These are phyloP conservation scores for Emiliania huxleyi DNA, from an alignment of 78 protist species.

Conservation along the genomic window DNA sequence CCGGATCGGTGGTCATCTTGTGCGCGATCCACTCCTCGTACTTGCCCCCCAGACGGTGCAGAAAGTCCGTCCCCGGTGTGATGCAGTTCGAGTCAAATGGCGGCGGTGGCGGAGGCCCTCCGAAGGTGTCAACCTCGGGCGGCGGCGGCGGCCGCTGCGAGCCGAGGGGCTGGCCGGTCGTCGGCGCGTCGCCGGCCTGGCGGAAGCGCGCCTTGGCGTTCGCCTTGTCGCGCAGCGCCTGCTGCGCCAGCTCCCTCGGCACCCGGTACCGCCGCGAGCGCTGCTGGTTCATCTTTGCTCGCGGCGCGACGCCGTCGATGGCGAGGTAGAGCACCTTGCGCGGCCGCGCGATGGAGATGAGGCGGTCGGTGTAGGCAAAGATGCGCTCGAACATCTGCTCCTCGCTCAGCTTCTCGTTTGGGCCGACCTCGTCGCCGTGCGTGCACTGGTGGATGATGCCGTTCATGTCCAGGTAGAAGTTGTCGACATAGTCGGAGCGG, in stretches of 20 bases:
- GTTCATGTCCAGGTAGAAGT: conserved; percentile 96
- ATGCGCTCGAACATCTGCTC: conserved; percentile 76
- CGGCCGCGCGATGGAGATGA: conserved; percentile 32
- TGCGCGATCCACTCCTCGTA: conserved; percentile 28
- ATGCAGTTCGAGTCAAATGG: conserved; percentile 93
- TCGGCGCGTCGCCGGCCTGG: background rate
- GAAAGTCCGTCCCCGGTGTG: conserved; percentile 95
- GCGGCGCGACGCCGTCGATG: conserved; percentile 92
- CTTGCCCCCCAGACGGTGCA: conserved; percentile 38
- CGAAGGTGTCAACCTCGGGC: background rate
- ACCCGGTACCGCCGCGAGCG: conserved; percentile 71
- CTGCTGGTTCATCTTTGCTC: conserved; percentile 97
- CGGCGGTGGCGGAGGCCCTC: background rate
- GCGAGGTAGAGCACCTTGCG: conserved; percentile 83
- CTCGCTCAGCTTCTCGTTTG: conserved; percentile 18
- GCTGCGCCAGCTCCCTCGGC: background rate
- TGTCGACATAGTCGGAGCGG: conserved; percentile 58
- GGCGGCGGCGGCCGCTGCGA: no score
- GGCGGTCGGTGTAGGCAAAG: conserved; percentile 79
- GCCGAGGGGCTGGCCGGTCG: background rate
- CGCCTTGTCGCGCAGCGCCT: background rate
- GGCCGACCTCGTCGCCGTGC: conserved; percentile 66
- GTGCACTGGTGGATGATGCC: conserved; percentile 94
- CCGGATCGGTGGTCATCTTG: conserved; percentile 43
- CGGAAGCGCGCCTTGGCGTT: background rate